Conservation (phyloP, 2,329 filamentous ascomycete genomes). For the Penicillium sp. region DNA sequence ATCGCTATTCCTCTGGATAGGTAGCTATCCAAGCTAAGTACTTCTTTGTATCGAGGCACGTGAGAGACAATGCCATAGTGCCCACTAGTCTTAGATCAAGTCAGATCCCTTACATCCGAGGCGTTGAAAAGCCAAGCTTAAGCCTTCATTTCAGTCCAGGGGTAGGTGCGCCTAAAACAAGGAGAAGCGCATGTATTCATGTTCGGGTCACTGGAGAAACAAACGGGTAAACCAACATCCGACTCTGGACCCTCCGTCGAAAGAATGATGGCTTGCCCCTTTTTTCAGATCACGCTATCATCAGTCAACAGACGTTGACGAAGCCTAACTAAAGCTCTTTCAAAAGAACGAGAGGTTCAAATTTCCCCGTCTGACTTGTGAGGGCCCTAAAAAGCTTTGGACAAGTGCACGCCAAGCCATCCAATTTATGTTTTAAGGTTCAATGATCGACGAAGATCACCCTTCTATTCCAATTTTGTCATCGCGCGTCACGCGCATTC, state of each 20-base stretch:
- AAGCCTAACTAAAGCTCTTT: not conserved
- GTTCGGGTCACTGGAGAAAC: no score
- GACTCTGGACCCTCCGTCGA: not conserved
- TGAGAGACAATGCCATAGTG: not conserved
- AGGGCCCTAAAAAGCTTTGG: slow-evolving; percentile 1
- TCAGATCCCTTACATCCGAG: not conserved
- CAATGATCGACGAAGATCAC: slow-evolving; percentile 26
- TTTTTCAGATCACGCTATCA: not conserved
- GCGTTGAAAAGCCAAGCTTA: not conserved
- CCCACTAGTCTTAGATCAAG: not conserved
- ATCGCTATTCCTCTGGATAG: not conserved
- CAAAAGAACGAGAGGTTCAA: not conserved
- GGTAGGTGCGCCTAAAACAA: not conserved
- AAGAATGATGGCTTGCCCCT: not conserved
- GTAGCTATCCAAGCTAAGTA: not conserved
- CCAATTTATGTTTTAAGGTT: slow-evolving; percentile 14
- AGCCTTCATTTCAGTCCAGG: not conserved
- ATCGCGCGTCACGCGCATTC: slow-evolving; percentile 25
- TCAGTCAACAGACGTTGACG: not conserved
- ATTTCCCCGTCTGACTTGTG: not conserved
- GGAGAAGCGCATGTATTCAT: not conserved
- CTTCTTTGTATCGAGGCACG: not conserved
- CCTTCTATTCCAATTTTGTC: slow-evolving; percentile 26
- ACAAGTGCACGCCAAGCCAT: not conserved
- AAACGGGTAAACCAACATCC: no score